Evolutionary conservation across 768 basidiomycete genomes (phyloP), one percentile per base, ranked within the genome.

Genomic region (Zangia roseola): DNA sequence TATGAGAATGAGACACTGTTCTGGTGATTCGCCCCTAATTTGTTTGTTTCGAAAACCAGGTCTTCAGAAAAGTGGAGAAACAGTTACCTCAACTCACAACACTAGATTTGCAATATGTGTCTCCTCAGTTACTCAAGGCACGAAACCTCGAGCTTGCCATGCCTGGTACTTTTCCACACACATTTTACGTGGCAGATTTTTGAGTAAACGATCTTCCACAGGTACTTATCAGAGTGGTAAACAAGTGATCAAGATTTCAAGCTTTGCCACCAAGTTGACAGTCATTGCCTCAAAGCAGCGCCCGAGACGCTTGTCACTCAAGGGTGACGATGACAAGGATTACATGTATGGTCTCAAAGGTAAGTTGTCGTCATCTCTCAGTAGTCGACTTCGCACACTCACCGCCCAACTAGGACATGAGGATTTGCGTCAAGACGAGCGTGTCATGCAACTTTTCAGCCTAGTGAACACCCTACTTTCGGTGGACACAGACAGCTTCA

Each of bases 401-500:
- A 53, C 36, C 21, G 10, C 24, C 47, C 17, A 25, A 37, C 39
- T 54, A 94, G 93, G 97, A 8, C 97, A 99, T 68, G 97, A 99
- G 72, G 97, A 99, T 73, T 77, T 99, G 43, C 93, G 97, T 34
- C 97, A 98, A 70, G 97, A 99, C 64, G 97, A 99, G 61, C 83
- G 97, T 53, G 97, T 98, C 47, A 98, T 98, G 95, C 97, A 99
- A 67, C 79, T 98, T 17, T 98, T 98, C 69, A 89, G 97, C 50
- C 83, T 99, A 40, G 89, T 98, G 59, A 99, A 99, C 69, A 95
- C 92, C 0, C 73, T 97, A 2, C 82, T 99, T 24, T 86, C 90
- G 7, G 85, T 92, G 17, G 95, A 99, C 61, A 90, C 93, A 19
- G 84, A 90, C 62, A 93, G 91, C 65, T 98, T 95, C 80, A 97